Evolutionary conservation across 1,139 yeast species (phyloP).

Genomic region (Magnusiomyces suaveolens): DNA sequence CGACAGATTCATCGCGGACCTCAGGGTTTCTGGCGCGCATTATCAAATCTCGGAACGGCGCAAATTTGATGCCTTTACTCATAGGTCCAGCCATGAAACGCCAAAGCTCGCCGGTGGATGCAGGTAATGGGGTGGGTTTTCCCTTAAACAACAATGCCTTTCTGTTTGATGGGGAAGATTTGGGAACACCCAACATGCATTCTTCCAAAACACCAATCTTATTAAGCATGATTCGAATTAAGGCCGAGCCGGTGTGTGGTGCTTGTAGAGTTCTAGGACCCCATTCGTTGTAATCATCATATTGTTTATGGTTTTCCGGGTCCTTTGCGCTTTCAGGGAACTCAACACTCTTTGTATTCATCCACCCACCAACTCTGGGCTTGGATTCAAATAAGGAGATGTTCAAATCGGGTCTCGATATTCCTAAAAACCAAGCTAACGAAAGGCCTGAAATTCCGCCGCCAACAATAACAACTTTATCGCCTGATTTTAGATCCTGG

Average conservation of each 20-base stretch:
- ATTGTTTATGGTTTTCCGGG: constrained; percentile 13
- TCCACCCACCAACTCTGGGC: constrained; percentile 67
- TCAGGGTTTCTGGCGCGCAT: constrained; percentile 21
- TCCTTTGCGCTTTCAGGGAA: background rate
- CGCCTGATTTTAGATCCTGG: constrained; percentile 23
- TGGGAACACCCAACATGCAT: constrained; percentile 41
- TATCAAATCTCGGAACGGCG: constrained; percentile 30
- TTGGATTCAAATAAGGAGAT: constrained; percentile 54
- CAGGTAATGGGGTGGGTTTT: constrained; percentile 29
- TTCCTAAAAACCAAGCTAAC: constrained; percentile 61
- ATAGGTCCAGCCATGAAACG: constrained; percentile 28
- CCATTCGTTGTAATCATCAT: constrained; percentile 30
- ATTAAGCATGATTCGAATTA: constrained; percentile 32
- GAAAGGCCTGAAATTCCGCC: constrained; percentile 84
- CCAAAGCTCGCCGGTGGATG: constrained; percentile 19
- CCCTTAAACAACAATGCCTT: constrained; percentile 44
- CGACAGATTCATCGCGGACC: constrained; percentile 59
- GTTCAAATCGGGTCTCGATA: constrained; percentile 52
- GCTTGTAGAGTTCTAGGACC: constrained; percentile 39
- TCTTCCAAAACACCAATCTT: constrained; percentile 38
- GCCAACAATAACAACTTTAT: constrained; percentile 45
- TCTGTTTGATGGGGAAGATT: constrained; percentile 45
- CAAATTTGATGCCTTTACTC: constrained; percentile 33
- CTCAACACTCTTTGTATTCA: constrained; percentile 38
- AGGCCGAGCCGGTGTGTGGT: constrained; percentile 29